Evolutionary conservation across 2,329 filamentous ascomycete species (phyloP).

Genomic region (Fulvia fulva): DNA sequence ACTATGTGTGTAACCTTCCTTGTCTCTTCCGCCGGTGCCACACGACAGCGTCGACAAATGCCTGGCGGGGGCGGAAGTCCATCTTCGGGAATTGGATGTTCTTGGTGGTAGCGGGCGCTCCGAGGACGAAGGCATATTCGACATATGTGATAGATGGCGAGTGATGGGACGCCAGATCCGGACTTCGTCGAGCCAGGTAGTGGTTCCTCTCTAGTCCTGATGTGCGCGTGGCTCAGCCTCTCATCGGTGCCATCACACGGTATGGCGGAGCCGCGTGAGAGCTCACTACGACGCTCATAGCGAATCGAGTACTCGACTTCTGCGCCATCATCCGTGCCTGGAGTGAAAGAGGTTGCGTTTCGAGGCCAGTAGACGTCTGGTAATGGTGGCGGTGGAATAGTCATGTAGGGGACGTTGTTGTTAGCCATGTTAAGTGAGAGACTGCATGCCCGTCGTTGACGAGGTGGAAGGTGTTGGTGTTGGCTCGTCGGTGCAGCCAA

Average conservation of each 20-base stretch:
- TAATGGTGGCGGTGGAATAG: conserved; percentile 28
- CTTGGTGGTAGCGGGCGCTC: conserved; percentile 32
- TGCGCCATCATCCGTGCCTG: neutral
- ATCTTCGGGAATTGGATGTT: conserved; percentile 31
- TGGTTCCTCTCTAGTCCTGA: neutral
- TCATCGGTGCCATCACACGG: conserved; percentile 5
- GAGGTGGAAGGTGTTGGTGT: conserved; percentile 4
- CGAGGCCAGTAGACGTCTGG: conserved; percentile 25
- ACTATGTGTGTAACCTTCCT: conserved; percentile 16
- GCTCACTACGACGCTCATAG: neutral
- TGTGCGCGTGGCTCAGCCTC: neutral
- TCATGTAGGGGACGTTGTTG: conserved; percentile 13
- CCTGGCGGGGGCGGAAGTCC: conserved; percentile 31
- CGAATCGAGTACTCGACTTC: neutral
- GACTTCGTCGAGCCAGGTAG: neutral
- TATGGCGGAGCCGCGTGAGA: neutral
- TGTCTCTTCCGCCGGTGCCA: conserved; percentile 22
- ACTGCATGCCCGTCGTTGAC: conserved; percentile 4
- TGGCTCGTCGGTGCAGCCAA: neutral
- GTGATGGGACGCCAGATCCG: conserved; percentile 19
- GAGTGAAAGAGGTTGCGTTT: neutral
- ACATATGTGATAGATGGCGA: conserved; percentile 35
- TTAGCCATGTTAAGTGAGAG: conserved; percentile 17
- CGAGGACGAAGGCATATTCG: conserved; percentile 32
- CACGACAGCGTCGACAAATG: conserved; percentile 34